Evolutionary conservation across 2,329 filamentous ascomycete genomes (phyloP).

Genomic region (Botryotinia narcissicola): DNA sequence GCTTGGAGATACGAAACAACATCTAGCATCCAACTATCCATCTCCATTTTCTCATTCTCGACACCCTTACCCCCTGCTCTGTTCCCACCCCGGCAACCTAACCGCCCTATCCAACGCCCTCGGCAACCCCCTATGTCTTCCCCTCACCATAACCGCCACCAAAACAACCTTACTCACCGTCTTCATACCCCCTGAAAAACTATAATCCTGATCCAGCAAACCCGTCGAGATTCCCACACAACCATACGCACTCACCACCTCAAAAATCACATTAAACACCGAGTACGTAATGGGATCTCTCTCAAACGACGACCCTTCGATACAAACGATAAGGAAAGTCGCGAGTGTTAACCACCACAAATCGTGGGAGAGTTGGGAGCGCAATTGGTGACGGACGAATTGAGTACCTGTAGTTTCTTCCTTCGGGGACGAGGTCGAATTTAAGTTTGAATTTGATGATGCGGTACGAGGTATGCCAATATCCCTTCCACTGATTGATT

Average conservation of each 20-base stretch:
- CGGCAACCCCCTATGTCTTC: slow-evolving; percentile 55
- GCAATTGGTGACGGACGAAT: slow-evolving; percentile 48
- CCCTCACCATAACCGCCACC: slow-evolving; percentile 55
- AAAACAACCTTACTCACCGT: slow-evolving; percentile 57
- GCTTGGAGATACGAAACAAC: too few relatives aligned
- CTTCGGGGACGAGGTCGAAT: background rate
- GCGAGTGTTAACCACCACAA: slow-evolving; percentile 64
- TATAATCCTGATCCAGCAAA: slow-evolving; percentile 52
- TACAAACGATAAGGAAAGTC: slow-evolving; percentile 57
- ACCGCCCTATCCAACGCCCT: slow-evolving; percentile 56
- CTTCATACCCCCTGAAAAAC: slow-evolving; percentile 55
- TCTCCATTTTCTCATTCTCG: too few relatives aligned
- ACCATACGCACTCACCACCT: slow-evolving; percentile 57
- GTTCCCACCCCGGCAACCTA: slow-evolving; percentile 40
- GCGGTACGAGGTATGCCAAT: background rate
- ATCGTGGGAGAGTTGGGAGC: slow-evolving; percentile 65
- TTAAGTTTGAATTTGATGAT: background rate
- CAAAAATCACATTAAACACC: slow-evolving; percentile 60
- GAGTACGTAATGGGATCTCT: slow-evolving; percentile 51
- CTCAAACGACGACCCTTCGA: slow-evolving; percentile 56
- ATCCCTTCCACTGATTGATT: slow-evolving; percentile 11
- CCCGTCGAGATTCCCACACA: slow-evolving; percentile 61
- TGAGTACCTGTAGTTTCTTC: background rate
- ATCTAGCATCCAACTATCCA: too few relatives aligned
- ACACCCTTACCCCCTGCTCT: too few relatives aligned